Evolutionary conservation across 768 basidiomycete species (phyloP), one percentile per base, ranked within the genome.

Genomic region (Polyporus arcularius): DNA sequence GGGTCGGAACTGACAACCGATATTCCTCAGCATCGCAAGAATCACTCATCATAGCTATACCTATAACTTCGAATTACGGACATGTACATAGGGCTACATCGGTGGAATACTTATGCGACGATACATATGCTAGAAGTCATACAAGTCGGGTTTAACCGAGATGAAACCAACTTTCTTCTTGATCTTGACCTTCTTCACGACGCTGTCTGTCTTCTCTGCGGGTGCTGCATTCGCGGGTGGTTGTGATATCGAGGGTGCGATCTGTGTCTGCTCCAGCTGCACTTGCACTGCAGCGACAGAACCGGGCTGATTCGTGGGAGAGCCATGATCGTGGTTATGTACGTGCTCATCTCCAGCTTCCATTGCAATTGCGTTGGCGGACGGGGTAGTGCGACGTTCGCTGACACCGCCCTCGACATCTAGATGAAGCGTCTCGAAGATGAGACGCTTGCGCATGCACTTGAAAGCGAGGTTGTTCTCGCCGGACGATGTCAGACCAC

Each of bases 401-500:
- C 83, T 79, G 30, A 93, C 85, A 15, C 94, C 90, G n/a, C 94
- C 89, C 72, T 95, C 91, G 40, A 92, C 78, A 71, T 90, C 88
- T 28, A 96, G 78, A 74, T 96, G 94, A 60, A 98, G 77, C 28
- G 94, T 98, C 77, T 98, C 96, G 66, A 98, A 85, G 21, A 96
- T 77, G 58, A 98, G 80, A 52, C 94, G 79, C 71, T 91, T 94
- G 67, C 96, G 80, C 68, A 88, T 97, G 69, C 92, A 90, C 71
- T 88, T 91, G 82, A 98, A 99, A 12, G 90, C 94, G 8, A 99
- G 81, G 68, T 98, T 98, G 75, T 98, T 98, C 72, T 98, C 96
- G 8, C 95, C 91, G 26, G 84, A 80, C 2, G 83, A 81, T 46
- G 83, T 83, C 50, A 96, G 77, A 12, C 94, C 95, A 11, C 96